Evolutionary conservation across 108 stramenopile species (phyloP).

Genomic region (Stephanodiscus triporus): DNA sequence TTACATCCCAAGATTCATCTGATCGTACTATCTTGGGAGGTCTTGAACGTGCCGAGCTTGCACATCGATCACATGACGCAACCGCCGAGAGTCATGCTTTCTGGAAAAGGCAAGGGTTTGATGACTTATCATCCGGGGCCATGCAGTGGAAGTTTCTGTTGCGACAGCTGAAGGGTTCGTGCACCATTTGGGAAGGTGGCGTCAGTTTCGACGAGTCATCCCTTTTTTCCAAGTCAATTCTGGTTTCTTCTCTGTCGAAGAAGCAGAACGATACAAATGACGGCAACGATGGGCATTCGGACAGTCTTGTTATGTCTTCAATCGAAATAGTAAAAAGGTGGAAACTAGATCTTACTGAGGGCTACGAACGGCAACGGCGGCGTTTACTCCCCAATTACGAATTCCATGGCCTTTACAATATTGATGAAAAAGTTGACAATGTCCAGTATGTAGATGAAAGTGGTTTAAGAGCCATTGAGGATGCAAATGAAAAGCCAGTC

Average conservation of each 20-base stretch:
- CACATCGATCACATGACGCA: constrained; percentile 68
- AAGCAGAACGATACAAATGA: constrained; percentile 18
- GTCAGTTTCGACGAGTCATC: constrained; percentile 41
- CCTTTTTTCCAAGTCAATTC: constrained; percentile 46
- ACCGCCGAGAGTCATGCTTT: constrained; percentile 79
- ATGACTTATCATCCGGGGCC: constrained; percentile 89
- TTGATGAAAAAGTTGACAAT: constrained; percentile 69
- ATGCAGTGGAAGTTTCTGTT: constrained; percentile 86
- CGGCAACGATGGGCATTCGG: background rate
- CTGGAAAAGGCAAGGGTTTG: constrained; percentile 91
- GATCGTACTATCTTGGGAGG: constrained; percentile 84
- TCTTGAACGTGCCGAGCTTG: constrained; percentile 73
- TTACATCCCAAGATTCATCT: constrained; percentile 68
- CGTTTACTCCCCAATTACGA: constrained; percentile 89
- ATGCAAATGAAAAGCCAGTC: constrained; percentile 15
- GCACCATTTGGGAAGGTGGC: constrained; percentile 89
- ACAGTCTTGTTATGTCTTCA: constrained; percentile 1
- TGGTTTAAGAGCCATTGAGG: constrained; percentile 28
- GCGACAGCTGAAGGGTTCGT: constrained; percentile 81
- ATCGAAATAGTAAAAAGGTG: constrained; percentile 57
- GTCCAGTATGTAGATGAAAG: constrained; percentile 43
- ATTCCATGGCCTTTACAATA: constrained; percentile 88
- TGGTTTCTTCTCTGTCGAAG: constrained; percentile 26
- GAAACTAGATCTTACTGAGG: constrained; percentile 91
- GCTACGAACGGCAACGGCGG: constrained; percentile 82